Evolutionary conservation across 1,284 basidiomycete genomes (phyloP).

Genomic region (Cryptococcus hybrid): DNA sequence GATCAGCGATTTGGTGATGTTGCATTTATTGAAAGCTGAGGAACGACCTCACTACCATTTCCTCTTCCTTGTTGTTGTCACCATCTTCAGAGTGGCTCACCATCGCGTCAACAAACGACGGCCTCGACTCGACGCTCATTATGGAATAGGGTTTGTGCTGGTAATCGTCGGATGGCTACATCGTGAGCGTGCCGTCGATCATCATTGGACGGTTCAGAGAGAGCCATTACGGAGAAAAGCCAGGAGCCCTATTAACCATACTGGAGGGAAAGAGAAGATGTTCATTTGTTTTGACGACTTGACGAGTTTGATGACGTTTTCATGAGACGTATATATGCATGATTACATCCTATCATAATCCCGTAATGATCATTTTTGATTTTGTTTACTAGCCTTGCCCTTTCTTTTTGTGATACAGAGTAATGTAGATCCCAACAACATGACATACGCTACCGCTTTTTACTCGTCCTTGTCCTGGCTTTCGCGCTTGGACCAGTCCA

Average conservation of each 20-base stretch:
- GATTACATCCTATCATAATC: too few relatives aligned
- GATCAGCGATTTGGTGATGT: conserved; percentile 13
- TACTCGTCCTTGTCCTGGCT: conserved; percentile 42
- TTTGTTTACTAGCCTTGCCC: background rate
- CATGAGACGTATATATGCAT: background rate
- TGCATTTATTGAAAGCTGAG: too few relatives aligned
- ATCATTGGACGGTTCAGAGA: conserved; percentile 28
- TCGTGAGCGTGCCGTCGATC: background rate
- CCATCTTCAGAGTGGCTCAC: conserved; percentile 32
- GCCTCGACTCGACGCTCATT: conserved; percentile 22
- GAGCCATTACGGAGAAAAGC: conserved; percentile 17
- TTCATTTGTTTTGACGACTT: background rate
- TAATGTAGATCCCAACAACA: background rate
- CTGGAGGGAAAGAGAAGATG: too few relatives aligned
- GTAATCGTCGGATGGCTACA: conserved; percentile 30
- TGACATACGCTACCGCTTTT: background rate
- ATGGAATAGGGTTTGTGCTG: conserved; percentile 31
- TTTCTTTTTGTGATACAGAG: conserved; percentile 1
- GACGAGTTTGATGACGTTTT: background rate
- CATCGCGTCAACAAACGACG: conserved; percentile 20
- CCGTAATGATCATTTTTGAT: too few relatives aligned
- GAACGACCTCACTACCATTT: conserved; percentile 32
- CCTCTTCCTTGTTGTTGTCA: conserved; percentile 31
- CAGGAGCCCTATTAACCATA: background rate
- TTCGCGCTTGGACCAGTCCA: conserved; percentile 77